Evolutionary conservation across 495 filamentous ascomycete genomes (phyloP), one percentile per base, ranked within the genome.

Genomic region (Podospora pseudoanserina): DNA sequence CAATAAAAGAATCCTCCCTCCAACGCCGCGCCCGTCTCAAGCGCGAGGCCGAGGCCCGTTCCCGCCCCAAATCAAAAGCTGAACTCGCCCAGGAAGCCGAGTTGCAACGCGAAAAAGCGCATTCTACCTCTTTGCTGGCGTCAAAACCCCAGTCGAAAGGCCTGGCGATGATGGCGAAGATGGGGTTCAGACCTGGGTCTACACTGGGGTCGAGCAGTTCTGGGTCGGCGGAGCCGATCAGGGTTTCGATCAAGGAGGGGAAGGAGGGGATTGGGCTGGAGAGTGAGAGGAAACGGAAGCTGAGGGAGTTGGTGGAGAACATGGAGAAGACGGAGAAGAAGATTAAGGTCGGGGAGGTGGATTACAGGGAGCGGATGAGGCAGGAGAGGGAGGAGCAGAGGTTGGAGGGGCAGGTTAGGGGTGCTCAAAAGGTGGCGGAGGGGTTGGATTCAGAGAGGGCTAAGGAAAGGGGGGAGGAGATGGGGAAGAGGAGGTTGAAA

Each of bases 81-180:
- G 92, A 98, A 82, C 87, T 87, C 55, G 88, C 87, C 18, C 86
- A 86, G 19, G 86, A 91, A 68, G 91, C 89, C 72, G 85, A 82
- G 27, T 83, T 83, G 53, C 86, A 84, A 27, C 90, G 92, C 57
- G 93, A 98, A 76, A 86, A 83, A 56, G 92, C 89, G 4, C 85
- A 97, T 18, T 81, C 87, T 2, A 89, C 80, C 16, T 90, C 89
- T n/a, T 82, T 97, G 28, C 80, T 92, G 18, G 68, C 70, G 9
- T 62, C 60, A 23, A 65, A 53, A 54, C 65, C 68, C 4, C 66
- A 83, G 63, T 90, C 85, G 79, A 99, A 97, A 77, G 95, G 95
- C 2, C 88, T 93, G 65, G 84, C 91, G 67, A 97, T 99, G 93
- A 95, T 99, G 94, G 88, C 91, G n/a, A 93, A 90, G 77, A 90